These are phyloP conservation scores for Manihot esculenta DNA, from an alignment of 441 rosid genomes.

Conservation along the genomic window DNA sequence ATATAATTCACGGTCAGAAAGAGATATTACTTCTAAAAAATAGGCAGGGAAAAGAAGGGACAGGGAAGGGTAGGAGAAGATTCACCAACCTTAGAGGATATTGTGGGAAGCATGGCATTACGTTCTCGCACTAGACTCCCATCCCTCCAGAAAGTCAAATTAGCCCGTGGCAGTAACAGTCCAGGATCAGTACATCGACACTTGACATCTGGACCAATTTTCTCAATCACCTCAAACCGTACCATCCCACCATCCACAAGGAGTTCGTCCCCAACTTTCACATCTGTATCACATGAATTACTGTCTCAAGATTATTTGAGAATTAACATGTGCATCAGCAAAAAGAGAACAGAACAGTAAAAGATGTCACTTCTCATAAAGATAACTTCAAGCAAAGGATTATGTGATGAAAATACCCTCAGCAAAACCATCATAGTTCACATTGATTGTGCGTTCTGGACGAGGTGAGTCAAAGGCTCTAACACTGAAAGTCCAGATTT, in stretches of 20 bases:
- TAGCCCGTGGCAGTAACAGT: conserved; percentile 86
- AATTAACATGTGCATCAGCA: not conserved
- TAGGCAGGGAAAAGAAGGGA: not conserved
- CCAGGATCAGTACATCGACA: conserved; percentile 95
- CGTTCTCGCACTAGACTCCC: conserved; percentile 91
- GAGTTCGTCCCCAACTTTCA: conserved; percentile 87
- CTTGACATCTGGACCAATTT: conserved; percentile 92
- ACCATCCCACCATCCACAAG: conserved; percentile 99
- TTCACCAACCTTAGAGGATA: conserved; percentile 76
- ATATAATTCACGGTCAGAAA: not conserved
- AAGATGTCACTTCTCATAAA: not conserved
- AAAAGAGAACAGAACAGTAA: conserved; percentile 9
- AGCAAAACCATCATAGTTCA: conserved; percentile 94
- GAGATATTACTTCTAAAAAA: not conserved
- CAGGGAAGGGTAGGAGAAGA: not conserved
- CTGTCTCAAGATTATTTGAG: not conserved
- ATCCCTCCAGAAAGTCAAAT: conserved; percentile 93
- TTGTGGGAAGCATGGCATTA: conserved; percentile 95
- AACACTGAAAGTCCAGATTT: conserved; percentile 92
- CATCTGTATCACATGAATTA: conserved; percentile 48
- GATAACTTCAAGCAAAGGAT: not conserved
- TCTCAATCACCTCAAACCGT: conserved; percentile 94
- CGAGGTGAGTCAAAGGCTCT: conserved; percentile 72
- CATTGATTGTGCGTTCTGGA: conserved; percentile 76
- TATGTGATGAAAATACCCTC: conserved; percentile 51